Evolutionary conservation across 2,329 filamentous ascomycete genomes (phyloP).

Genomic region (Stachybotrys elegans): DNA sequence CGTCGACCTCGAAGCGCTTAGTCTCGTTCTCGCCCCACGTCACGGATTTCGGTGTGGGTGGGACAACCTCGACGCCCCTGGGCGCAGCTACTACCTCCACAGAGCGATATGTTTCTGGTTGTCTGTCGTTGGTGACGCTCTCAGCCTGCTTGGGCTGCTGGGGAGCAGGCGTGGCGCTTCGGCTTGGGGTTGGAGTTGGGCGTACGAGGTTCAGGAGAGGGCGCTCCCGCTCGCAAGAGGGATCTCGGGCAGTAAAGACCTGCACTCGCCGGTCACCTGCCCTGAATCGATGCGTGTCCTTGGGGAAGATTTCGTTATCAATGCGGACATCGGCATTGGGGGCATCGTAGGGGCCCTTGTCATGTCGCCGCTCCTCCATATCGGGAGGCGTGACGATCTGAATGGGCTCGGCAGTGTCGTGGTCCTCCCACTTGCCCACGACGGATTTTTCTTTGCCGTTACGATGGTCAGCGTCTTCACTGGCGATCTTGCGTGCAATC

Average conservation of each 20-base stretch:
- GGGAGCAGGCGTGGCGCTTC: constrained; percentile 37
- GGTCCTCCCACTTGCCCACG: constrained; percentile 46
- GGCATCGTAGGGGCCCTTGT: constrained; percentile 48
- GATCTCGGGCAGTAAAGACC: constrained; percentile 42
- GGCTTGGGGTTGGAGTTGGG: constrained; percentile 48
- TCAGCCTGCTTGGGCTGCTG: constrained; percentile 14
- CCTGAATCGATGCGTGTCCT: constrained; percentile 37
- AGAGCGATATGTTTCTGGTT: too few species aligned
- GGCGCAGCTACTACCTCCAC: constrained; percentile 16
- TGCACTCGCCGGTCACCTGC: constrained; percentile 20
- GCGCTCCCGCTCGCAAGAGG: constrained; percentile 49
- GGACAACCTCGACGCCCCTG: constrained; percentile 29
- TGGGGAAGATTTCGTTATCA: constrained; percentile 53
- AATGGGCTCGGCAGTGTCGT: constrained; percentile 28
- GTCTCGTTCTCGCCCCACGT: constrained; percentile 62
- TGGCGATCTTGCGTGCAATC: constrained; percentile 47
- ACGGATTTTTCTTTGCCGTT: constrained; percentile 48
- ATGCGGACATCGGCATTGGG: constrained; percentile 61
- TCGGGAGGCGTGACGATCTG: constrained; percentile 52
- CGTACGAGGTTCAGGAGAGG: constrained; percentile 57
- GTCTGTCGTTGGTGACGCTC: constrained; percentile 10
- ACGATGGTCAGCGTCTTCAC: constrained; percentile 49
- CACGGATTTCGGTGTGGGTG: constrained; percentile 45
- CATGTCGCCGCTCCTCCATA: constrained; percentile 35
- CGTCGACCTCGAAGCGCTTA: constrained; percentile 56